Percentiles rank a stretch among this genome's conserved stretches.
Evolutionary conservation across 1,284 basidiomycete genomes (phyloP).

Genomic region (Cutaneotrichosporon mucoides): DNA sequence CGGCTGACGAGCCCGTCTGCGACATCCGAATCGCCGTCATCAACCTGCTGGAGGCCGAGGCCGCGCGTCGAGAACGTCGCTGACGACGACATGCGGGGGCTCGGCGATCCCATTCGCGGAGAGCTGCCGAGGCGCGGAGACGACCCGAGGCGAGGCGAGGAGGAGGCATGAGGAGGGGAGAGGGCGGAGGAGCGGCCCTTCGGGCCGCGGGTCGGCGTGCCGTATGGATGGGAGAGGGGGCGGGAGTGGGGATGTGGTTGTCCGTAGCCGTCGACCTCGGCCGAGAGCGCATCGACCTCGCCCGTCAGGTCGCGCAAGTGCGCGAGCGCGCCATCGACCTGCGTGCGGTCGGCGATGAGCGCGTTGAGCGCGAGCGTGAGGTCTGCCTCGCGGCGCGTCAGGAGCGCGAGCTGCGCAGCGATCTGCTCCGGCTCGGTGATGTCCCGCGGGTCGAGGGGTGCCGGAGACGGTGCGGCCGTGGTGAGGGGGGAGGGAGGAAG

Average conservation of each 20-base stretch:
- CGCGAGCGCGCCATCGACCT: slow-evolving; percentile 62
- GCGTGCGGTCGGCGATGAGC: slow-evolving; percentile 64
- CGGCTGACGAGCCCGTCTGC: slow-evolving; percentile 43
- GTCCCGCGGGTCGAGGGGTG: slow-evolving; percentile 30
- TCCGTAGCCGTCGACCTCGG: slow-evolving; percentile 56
- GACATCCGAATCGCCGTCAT: slow-evolving; percentile 18
- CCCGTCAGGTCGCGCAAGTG: slow-evolving; percentile 63
- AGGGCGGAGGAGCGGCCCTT: background rate
- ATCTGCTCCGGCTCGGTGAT: slow-evolving; percentile 42
- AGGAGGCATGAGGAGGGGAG: background rate
- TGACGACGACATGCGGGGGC: background rate
- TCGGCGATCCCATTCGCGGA: background rate
- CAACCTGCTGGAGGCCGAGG: slow-evolving; percentile 29
- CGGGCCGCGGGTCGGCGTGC: background rate
- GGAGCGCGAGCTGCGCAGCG: slow-evolving; percentile 51
- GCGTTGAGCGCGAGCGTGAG: slow-evolving; percentile 71
- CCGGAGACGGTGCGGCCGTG: slow-evolving; percentile 15
- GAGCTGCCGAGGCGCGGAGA: background rate
- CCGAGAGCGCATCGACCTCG: slow-evolving; percentile 60
- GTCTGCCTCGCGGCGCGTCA: slow-evolving; percentile 71
- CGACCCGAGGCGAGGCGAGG: background rate
- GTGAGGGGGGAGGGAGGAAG: slow-evolving; percentile 10
- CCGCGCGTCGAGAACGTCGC: slow-evolving; percentile 12
- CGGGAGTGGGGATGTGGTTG: too few relatives aligned
- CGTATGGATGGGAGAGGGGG: background rate